Base-by-base conservation (phyloP, 306 rosid species). In the Gastrolobium bilobum region DNA sequence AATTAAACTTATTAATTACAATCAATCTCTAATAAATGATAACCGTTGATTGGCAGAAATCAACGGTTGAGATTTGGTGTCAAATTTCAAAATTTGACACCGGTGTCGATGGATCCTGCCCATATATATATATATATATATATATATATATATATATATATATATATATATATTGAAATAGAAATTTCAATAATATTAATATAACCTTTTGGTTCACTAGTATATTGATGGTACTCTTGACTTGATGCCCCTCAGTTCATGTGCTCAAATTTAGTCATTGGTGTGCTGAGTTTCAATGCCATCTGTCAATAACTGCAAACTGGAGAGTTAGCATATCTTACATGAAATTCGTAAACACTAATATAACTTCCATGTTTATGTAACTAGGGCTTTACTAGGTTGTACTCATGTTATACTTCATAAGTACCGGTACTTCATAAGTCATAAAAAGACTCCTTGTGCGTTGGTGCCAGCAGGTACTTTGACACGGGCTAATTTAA, bases 211-310 rank as follows among this genome's bases (percentile, higher is more conserved):
- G 52, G 51, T 67, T 68, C 43, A 30, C 42, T 48, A 6, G 40
- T 64, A 50, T 37, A 33, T 71, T 70, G 35, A 26, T 43, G 68
- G 53, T 54, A 34, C 63, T 39, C 50, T 67, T 48, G 63, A 31
- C 57, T 69, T 38, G 7, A 46, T 56, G 30, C 14, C 38, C 48
- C 53, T 33, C 11, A 14, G 53, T 63, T 63, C 67, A 63, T 30
- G 6, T 48, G 59, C 2, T 15, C 40, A 40, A 48, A 75, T 47
- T 67, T 75, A 29, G 20, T 57, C 63, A 44, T 47, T 13, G 57
- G 71, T 7, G 11, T 34, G 64, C 62, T 11, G 77, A 38, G 51
- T 65, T 67, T 68, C 51, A 7, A 14, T 51, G 65, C 29, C 50
- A 42, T 13, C 4, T 10, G 26, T 65, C 43, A 20, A 26, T 10